phyloP scores from a whole-genome alignment of 208 protist species.

The Paratrypanosoma confusum region DNA sequence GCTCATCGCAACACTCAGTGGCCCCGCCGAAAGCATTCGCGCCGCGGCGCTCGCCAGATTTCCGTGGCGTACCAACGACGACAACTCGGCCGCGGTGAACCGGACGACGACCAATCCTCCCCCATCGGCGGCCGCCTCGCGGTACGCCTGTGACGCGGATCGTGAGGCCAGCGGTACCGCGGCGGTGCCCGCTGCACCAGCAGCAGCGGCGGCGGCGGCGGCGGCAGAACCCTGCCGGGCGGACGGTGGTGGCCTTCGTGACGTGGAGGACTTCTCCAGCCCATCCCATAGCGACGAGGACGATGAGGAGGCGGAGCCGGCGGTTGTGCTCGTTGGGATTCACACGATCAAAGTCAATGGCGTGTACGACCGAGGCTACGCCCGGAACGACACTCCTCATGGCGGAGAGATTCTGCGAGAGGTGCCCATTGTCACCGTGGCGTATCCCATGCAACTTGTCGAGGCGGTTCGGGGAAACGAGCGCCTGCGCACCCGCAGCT shows the following conservation, averaged over 20 bases:
- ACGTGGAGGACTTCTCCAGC: background rate
- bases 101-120: no score
- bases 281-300: background rate
- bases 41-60: background rate
- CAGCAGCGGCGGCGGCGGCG: background rate
- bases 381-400: slow-evolving; percentile 16
- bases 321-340: background rate
- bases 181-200: background rate
- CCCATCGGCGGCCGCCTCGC: background rate
- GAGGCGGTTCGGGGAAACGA: slow-evolving; percentile 13
- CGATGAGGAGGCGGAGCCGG: background rate
- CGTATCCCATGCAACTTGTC: slow-evolving; percentile 12
- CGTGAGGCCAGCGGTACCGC: background rate
- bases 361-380: no score
- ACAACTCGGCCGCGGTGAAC: no score
- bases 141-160: background rate
- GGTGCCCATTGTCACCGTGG: slow-evolving; percentile 23
- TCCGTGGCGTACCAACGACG: background rate
- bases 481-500: slow-evolving; percentile 6
- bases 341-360: slow-evolving; percentile 1
- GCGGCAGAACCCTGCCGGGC: background rate
- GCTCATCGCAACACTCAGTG: slow-evolving; percentile 17
- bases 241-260: slow-evolving; percentile 6
- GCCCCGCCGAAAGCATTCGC: slow-evolving; percentile 6
- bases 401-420: slow-evolving; percentile 28